Evolutionary conservation across 2,329 filamentous ascomycete species (phyloP).

Genomic region (Alternaria arbusti): DNA sequence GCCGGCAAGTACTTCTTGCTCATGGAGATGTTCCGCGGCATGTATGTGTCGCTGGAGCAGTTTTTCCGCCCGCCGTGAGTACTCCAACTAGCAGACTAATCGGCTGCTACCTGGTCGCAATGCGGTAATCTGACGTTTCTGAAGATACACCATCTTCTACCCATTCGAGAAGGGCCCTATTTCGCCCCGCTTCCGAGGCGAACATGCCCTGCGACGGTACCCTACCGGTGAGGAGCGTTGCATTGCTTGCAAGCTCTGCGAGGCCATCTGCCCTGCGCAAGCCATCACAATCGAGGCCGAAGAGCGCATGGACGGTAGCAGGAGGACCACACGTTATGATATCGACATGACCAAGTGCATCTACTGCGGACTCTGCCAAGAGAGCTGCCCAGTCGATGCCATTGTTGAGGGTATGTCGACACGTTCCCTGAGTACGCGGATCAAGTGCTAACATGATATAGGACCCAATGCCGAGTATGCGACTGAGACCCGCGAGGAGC

Average conservation of each 20-base stretch:
- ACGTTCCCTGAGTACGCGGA: neutral
- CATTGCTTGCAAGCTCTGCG: constrained; percentile 99
- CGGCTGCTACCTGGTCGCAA: constrained; percentile 2
- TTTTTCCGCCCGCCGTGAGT: constrained; percentile 98
- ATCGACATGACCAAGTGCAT: constrained; percentile 99
- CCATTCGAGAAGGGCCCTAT: constrained; percentile 99
- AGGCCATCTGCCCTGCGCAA: constrained; percentile 96
- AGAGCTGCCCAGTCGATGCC: constrained; percentile 97
- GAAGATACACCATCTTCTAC: constrained; percentile 96
- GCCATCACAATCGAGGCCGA: constrained; percentile 99
- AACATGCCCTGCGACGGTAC: constrained; percentile 95
- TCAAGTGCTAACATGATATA: constrained; percentile 36
- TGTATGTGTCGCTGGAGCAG: constrained; percentile 98
- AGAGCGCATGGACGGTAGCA: constrained; percentile 93
- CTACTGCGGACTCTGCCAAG: constrained; percentile 99
- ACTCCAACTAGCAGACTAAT: constrained; percentile 19
- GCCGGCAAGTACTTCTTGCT: constrained; percentile 93
- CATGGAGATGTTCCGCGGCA: constrained; percentile 94
- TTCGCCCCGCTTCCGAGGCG: constrained; percentile 95
- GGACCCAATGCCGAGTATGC: constrained; percentile 77
- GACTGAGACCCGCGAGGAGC: constrained; percentile 84
- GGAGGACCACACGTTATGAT: constrained; percentile 95
- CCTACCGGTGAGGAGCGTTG: constrained; percentile 97
- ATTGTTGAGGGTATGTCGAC: constrained; percentile 72
- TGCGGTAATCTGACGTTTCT: constrained; percentile 33